phyloP scores from a whole-genome alignment of 2,329 filamentous ascomycete species.

The Ceratocystiopsis minuta region DNA sequence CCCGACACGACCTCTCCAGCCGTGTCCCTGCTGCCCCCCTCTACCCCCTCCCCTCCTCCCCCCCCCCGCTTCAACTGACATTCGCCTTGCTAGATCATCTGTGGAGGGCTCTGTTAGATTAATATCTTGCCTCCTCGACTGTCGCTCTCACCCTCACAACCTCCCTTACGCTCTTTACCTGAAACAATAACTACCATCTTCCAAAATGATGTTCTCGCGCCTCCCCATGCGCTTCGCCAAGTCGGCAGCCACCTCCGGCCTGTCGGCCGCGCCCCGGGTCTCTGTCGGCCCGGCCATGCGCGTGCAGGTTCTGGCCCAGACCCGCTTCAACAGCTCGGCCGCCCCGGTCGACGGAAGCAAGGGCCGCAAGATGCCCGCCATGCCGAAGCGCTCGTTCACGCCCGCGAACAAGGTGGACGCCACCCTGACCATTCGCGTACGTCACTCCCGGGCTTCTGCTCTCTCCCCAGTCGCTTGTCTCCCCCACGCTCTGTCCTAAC shows the following conservation, averaged over 20 bases:
- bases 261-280: constrained; percentile 10
- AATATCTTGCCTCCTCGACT: constrained; percentile 13
- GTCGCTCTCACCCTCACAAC: not conserved
- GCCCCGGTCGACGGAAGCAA: constrained; percentile 48
- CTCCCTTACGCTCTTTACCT: too few species aligned
- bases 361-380: constrained; percentile 47
- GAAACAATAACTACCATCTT: too few species aligned
- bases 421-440: constrained; percentile 82
- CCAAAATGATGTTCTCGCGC: constrained; percentile 37
- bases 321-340: constrained; percentile 11
- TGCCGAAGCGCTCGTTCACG: constrained; percentile 38
- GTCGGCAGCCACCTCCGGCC: constrained; percentile 14
- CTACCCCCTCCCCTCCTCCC: not conserved
- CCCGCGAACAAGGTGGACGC: constrained; percentile 54
- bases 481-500: not conserved
- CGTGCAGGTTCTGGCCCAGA: constrained; percentile 9
- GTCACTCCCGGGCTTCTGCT: too few species aligned
- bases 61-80: not conserved
- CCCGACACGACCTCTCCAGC: not conserved
- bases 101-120: constrained; percentile 33
- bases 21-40: not conserved
- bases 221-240: constrained; percentile 33
- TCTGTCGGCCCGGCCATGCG: constrained; percentile 18
- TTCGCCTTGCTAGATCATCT: constrained; percentile 26
- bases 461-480: not conserved